These are phyloP conservation scores for Rhodamnia rubescens DNA, from an alignment of 345 rosid species.

Conservation along the genomic window DNA sequence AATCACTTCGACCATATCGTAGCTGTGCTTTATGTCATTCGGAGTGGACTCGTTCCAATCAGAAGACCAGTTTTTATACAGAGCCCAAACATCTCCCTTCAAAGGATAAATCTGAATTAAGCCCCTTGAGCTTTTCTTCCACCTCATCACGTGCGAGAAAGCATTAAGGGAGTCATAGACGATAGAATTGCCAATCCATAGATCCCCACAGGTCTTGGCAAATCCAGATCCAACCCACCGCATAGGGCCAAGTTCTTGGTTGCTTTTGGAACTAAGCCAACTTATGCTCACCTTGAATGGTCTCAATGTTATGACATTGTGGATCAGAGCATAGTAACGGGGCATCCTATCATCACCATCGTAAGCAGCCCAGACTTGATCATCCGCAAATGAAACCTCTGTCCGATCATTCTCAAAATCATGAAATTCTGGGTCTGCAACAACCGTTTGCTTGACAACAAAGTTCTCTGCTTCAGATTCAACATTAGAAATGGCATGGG, in stretches of 20 bases:
- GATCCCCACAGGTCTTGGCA: constrained; percentile 41
- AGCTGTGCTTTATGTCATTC: constrained; percentile 19
- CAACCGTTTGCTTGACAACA: constrained; percentile 16
- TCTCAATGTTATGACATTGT: constrained; percentile 30
- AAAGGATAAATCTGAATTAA: constrained; percentile 38
- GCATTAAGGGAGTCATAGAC: constrained; percentile 22
- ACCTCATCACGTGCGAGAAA: constrained; percentile 48
- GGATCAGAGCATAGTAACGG: constrained; percentile 43
- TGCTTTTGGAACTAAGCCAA: constrained; percentile 50
- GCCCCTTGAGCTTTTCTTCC: constrained; percentile 37
- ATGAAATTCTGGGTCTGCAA: constrained; percentile 50
- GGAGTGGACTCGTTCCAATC: constrained; percentile 35
- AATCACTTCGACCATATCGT: constrained; percentile 53
- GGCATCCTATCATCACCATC: constrained; percentile 64
- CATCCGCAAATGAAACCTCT: constrained; percentile 27
- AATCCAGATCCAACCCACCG: constrained; percentile 50
- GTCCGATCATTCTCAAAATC: constrained; percentile 45
- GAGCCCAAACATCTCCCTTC: constrained; percentile 53
- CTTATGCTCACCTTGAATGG: constrained; percentile 48
- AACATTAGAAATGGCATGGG: constrained; percentile 1
- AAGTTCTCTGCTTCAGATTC: neutral
- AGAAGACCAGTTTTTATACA: constrained; percentile 48
- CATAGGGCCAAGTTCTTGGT: constrained; percentile 29
- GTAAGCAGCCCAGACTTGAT: constrained; percentile 56
- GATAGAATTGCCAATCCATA: constrained; percentile 29